Evolutionary conservation across 2,329 filamentous ascomycete species (phyloP).

Genomic region (Capronia americana): DNA sequence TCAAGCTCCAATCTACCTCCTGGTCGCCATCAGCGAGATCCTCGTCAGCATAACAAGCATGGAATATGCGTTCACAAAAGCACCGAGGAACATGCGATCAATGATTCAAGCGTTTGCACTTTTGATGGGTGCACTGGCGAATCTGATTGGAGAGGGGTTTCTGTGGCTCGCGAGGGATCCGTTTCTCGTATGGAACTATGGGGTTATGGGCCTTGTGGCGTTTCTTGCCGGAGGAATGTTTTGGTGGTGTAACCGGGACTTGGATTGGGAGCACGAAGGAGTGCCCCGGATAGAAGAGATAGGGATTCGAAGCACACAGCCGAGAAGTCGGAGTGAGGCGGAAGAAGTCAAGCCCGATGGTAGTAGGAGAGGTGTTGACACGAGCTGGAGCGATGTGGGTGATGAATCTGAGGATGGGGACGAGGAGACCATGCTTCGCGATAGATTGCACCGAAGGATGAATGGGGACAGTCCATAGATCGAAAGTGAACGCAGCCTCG

Average conservation of each 20-base stretch:
- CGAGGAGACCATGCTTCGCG: slow-evolving; percentile 4
- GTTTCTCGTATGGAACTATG: slow-evolving; percentile 75
- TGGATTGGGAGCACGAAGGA: slow-evolving; percentile 71
- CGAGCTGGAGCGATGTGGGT: slow-evolving; percentile 14
- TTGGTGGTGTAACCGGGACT: slow-evolving; percentile 69
- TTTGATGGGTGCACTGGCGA: slow-evolving; percentile 72
- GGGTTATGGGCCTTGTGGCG: slow-evolving; percentile 65
- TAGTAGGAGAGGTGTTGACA: neutral
- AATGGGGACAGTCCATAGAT: neutral
- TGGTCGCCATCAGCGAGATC: slow-evolving; percentile 63
- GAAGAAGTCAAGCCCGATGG: neutral
- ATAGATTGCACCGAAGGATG: neutral
- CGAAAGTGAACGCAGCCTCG: neutral
- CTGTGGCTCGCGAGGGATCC: slow-evolving; percentile 68
- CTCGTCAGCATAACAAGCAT: slow-evolving; percentile 71
- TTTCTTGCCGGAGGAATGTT: slow-evolving; percentile 68
- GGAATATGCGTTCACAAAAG: slow-evolving; percentile 77
- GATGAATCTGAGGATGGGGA: neutral
- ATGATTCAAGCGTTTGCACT: slow-evolving; percentile 74
- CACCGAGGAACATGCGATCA: slow-evolving; percentile 78
- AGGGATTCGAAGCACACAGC: slow-evolving; percentile 7
- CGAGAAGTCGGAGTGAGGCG: neutral
- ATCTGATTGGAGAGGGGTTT: slow-evolving; percentile 72
- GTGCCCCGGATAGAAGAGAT: slow-evolving; percentile 57
- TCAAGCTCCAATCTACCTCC: slow-evolving; percentile 57